Base-by-base conservation (phyloP, 73 alveolate species). In the Symbiodinium natans region DNA sequence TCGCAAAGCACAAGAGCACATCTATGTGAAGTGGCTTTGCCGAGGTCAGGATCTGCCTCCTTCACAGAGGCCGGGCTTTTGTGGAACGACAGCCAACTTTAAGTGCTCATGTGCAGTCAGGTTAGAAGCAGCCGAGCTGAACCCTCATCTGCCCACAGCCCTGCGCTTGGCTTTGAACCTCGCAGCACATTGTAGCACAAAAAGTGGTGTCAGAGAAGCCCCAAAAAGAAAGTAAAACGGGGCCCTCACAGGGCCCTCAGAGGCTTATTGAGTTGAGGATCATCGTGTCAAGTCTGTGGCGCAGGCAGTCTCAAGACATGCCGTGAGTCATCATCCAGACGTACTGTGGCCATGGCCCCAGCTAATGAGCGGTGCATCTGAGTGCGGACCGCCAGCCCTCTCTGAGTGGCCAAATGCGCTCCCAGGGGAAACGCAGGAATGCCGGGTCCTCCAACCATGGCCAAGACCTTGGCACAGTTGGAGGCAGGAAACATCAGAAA, bases 371-470 rank as follows among this genome's bases (percentile, higher is more conserved):
- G 71, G 23, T 15, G 71, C 71, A 8, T 4, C 27, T n/a, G n/a
- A n/a, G n/a, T n/a, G n/a, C n/a, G n/a, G n/a, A n/a, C n/a, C n/a
- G n/a, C n/a, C n/a, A n/a, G n/a, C n/a, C n/a, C n/a, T n/a, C n/a
- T n/a, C n/a, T n/a, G n/a, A n/a, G n/a, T n/a, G n/a, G n/a, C n/a
- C n/a, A n/a, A n/a, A n/a, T n/a, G n/a, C n/a, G n/a, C 29, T 2
- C 54, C 38, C 94, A 87, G 94, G 95, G 95, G 95, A 39, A 89
- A 89, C 10, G 95, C 95, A 23, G 95, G 95, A 1, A 68, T 77
- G 33, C 95, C 95, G 21, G 95, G 95, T 8, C 95, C 95, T 19
- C 95, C 95, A 5, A 63, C 95, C 39, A 89, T 89, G 95, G 95
- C 95, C 87, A 89, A 89, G 86, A 89, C 95, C 46, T 39, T 89